Evolutionary conservation across 2,329 filamentous ascomycete species (phyloP), one percentile per base, ranked within the genome.

Genomic region (Colletotrichum sp.): DNA sequence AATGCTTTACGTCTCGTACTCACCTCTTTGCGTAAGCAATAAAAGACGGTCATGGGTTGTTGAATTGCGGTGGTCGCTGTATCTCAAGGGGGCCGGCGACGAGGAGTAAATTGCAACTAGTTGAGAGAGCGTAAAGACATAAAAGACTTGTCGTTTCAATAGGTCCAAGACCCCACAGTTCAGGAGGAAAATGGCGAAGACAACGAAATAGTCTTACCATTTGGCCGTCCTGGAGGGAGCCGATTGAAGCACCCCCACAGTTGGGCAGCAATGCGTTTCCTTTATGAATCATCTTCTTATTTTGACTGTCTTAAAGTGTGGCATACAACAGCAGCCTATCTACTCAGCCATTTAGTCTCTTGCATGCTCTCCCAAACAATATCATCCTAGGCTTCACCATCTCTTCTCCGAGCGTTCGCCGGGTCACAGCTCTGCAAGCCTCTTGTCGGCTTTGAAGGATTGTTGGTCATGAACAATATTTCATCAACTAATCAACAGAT

Each of bases 161-260:
- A 43, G 36, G 16, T n/a, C 16, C 16, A 43, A 43, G 16, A n/a
- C 8, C 16, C 18, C 4, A n/a, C n/a, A n/a, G n/a, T 9, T n/a
- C 36, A n/a, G 3, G 4, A n/a, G 36, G 3, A 6, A 48, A n/a
- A n/a, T 7, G 39, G 18, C 0, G 5, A n/a, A n/a, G 39, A 48
- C 39, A 12, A 3, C 39, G 1, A 12, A 3, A 48, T 12, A 21
- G 18, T 48, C 39, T 48, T n/a, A 12, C 39, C 18, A n/a, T 10
- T 21, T 48, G 39, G 39, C 18, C 9, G 18, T 48, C 39, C 18
- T 48, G 39, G 9, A 48, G 39, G 18, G 18, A 48, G 18, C 39
- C 39, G 9, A n/a, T n/a, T n/a, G 39, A 48, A 48, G 0, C 39
- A 48, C 4, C 18, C 39, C 39, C 39, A 10, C 39, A 48, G 1